Evolutionary conservation across 768 basidiomycete genomes (phyloP).

Genomic region (Auriscalpium vulgare): DNA sequence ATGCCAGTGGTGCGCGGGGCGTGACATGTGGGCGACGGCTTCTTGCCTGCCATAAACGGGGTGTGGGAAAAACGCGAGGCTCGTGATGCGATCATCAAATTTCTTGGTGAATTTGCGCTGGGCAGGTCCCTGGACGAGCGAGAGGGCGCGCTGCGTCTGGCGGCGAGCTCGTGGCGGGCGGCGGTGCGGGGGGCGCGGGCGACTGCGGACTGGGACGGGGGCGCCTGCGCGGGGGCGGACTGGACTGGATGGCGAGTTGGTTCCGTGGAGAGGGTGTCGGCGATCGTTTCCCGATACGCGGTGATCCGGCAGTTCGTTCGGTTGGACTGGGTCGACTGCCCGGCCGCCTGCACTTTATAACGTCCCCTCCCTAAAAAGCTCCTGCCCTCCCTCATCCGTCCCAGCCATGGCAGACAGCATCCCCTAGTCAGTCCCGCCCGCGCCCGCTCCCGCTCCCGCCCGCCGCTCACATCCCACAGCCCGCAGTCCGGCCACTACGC

Average conservation of each 20-base stretch:
- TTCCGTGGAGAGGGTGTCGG: constrained; percentile 17
- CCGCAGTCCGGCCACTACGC: constrained; percentile 20
- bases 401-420: constrained; percentile 26
- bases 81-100: too few species aligned
- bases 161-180: too few species aligned
- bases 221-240: too few species aligned
- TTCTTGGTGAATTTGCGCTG: too few species aligned
- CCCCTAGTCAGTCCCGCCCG: constrained; percentile 23
- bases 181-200: too few species aligned
- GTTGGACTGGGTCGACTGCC: constrained; percentile 17
- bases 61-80: too few species aligned
- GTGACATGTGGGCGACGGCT: too few species aligned
- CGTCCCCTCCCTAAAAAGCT: constrained; percentile 21
- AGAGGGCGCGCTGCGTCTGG: too few species aligned
- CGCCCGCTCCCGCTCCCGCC: background rate
- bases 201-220: too few species aligned
- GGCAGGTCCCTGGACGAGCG: too few species aligned
- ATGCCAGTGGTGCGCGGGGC: too few species aligned
- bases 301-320: constrained; percentile 28
- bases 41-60: too few species aligned
- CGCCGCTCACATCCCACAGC: constrained; percentile 13
- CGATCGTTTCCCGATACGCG: constrained; percentile 25
- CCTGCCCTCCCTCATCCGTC: constrained; percentile 16
- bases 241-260: constrained; percentile 4
- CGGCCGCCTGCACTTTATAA: constrained; percentile 10